A percentile compares a stretch with the other conserved stretches of the same genome.
Evolutionary conservation across 257 asterid species (phyloP).

Genomic region (Eustoma russellianum): DNA sequence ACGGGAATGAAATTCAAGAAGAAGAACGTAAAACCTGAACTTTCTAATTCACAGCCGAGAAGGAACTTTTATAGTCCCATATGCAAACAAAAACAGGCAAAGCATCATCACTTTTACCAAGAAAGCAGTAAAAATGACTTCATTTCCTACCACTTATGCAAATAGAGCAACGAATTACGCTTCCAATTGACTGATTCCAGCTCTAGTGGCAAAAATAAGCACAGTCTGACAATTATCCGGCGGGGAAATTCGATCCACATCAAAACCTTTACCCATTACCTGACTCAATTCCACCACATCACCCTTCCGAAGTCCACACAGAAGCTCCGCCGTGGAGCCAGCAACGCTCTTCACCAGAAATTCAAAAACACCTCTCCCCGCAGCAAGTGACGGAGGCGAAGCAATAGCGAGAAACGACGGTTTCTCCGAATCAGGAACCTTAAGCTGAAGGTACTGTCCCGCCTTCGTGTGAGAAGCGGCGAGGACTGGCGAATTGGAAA

Average conservation of each 20-base stretch:
- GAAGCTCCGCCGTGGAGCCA: conserved; percentile 83
- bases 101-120: no score
- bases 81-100: no score
- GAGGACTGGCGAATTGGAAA: conserved; percentile 61
- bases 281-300: conserved; percentile 70
- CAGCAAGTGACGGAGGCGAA: conserved; percentile 72
- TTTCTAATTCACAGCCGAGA: no score
- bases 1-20: no score
- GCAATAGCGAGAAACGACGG: conserved; percentile 70
- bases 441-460: conserved; percentile 79
- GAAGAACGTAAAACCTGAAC: no score
- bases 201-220: conserved; percentile 87
- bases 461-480: conserved; percentile 53
- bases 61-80: no score
- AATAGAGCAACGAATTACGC: background rate
- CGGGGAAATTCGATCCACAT: conserved; percentile 56
- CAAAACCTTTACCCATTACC: conserved; percentile 74
- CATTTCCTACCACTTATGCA: background rate
- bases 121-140: no score
- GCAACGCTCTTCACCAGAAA: conserved; percentile 57
- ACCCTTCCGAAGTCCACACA: conserved; percentile 57
- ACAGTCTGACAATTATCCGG: conserved; percentile 56
- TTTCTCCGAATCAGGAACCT: conserved; percentile 38
- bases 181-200: conserved; percentile 64
- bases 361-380: conserved; percentile 56